These are phyloP conservation scores for Zymoseptoria pseudotritici DNA, from an alignment of 2,329 filamentous ascomycete genomes.

Conservation along the genomic window DNA sequence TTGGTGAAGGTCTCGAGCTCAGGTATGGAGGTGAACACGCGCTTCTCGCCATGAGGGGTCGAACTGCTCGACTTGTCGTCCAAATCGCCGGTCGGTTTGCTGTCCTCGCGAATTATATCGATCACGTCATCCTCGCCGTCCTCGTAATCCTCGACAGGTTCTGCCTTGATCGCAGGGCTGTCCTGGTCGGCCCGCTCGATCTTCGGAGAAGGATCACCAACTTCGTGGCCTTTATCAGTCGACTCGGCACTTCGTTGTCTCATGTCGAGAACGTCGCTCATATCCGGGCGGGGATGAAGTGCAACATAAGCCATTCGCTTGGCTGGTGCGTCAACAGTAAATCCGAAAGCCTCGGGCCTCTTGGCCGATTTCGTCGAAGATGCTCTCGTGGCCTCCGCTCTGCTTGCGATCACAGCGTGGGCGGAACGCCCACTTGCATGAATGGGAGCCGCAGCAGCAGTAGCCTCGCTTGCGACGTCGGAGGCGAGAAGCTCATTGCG, in stretches of 20 bases:
- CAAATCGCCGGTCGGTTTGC: background rate
- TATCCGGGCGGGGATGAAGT: background rate
- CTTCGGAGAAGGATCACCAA: background rate
- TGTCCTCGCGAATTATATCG: background rate
- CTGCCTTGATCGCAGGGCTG: background rate
- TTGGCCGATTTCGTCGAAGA: background rate
- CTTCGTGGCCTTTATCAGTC: background rate
- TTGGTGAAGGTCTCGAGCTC: background rate
- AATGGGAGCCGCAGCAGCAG: background rate
- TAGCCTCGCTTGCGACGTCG: background rate
- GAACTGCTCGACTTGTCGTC: background rate
- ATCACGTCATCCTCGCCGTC: background rate
- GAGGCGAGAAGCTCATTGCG: background rate
- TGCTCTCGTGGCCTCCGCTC: background rate
- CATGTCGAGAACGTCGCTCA: background rate
- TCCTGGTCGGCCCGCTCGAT: background rate
- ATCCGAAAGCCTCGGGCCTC: background rate
- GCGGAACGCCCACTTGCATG: background rate
- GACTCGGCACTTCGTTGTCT: background rate
- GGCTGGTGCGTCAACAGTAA: background rate
- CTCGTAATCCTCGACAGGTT: background rate
- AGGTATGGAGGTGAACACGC: background rate
- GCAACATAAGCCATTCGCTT: background rate
- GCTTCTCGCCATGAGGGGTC: background rate
- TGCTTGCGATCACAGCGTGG: background rate